Percentiles rank a stretch among this genome's conserved stretches.
These are phyloP conservation scores for Plenodomus tracheiphilus DNA, from an alignment of 2,329 filamentous ascomycete genomes.

Conservation along the genomic window DNA sequence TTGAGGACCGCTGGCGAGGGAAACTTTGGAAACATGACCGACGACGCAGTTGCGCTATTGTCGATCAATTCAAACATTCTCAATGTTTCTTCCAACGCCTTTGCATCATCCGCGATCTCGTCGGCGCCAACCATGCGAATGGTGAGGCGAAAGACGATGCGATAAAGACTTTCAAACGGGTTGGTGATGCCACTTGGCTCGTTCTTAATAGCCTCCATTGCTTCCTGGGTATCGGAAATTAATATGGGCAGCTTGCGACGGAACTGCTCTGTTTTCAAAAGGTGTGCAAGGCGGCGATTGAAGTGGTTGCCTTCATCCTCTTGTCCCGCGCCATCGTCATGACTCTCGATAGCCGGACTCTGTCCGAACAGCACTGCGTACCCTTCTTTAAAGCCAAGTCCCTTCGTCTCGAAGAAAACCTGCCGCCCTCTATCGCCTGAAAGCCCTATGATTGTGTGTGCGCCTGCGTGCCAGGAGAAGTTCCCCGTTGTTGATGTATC, in stretches of 20 bases:
- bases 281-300: conserved; percentile 18
- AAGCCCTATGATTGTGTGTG: conserved; percentile 51
- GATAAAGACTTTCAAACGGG: conserved; percentile 59
- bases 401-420: conserved; percentile 52
- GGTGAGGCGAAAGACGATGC: conserved; percentile 60
- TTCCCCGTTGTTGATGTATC: conserved; percentile 45
- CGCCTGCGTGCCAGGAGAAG: conserved; percentile 56
- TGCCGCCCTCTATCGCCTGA: conserved; percentile 49
- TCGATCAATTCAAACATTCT: conserved; percentile 55
- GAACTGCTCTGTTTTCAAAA: conserved; percentile 35
- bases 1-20: conserved; percentile 51
- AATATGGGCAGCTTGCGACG: conserved; percentile 46
- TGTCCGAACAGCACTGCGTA: conserved; percentile 36
- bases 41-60: conserved; percentile 45
- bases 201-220: conserved; percentile 45
- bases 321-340: conserved; percentile 11
- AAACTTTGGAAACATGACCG: conserved; percentile 59
- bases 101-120: conserved; percentile 56
- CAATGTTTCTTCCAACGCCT: conserved; percentile 49
- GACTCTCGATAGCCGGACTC: conserved; percentile 14
- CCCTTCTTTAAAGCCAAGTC: conserved; percentile 51
- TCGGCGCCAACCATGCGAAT: conserved; percentile 59
- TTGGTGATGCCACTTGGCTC: conserved; percentile 48
- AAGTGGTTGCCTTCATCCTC: conserved; percentile 27
- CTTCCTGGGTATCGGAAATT: conserved; percentile 44